phyloP scores from a whole-genome alignment of 352 stramenopile species.

The Pythium sukuiense region DNA sequence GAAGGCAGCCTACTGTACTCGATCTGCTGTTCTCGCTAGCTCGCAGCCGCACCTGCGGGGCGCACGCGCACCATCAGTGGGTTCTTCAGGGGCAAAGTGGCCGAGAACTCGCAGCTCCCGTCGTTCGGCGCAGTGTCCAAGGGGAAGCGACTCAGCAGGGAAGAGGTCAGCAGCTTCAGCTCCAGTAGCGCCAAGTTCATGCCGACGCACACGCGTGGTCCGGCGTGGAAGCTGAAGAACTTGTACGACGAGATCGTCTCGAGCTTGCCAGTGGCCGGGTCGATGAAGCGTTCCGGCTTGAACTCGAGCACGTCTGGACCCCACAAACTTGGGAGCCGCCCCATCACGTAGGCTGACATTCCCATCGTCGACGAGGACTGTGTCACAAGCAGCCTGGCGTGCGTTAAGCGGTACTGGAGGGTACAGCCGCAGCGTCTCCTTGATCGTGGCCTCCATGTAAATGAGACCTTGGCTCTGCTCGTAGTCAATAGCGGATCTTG shows the following conservation, averaged over 20 bases:
- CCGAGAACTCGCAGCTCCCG: slow-evolving; percentile 15
- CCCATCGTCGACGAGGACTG: slow-evolving; percentile 37
- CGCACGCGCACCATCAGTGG: slow-evolving; percentile 11
- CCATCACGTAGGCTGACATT: slow-evolving; percentile 34
- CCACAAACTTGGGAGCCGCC: slow-evolving; percentile 30
- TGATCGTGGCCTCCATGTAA: slow-evolving; percentile 34
- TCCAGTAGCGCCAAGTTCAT: slow-evolving; percentile 47
- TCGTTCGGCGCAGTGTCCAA: slow-evolving; percentile 20
- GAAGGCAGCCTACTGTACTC: no score
- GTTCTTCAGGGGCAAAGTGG: slow-evolving; percentile 9
- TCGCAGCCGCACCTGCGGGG: not conserved
- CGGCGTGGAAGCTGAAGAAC: slow-evolving; percentile 43
- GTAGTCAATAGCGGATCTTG: slow-evolving; percentile 24
- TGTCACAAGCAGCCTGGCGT: slow-evolving; percentile 28
- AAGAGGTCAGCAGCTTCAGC: slow-evolving; percentile 37
- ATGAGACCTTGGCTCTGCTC: slow-evolving; percentile 16
- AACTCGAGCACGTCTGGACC: slow-evolving; percentile 33
- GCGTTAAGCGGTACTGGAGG: slow-evolving; percentile 33
- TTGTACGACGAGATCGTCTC: slow-evolving; percentile 36
- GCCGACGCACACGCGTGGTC: slow-evolving; percentile 43
- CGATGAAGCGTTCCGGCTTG: slow-evolving; percentile 37
- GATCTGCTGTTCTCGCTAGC: no score
- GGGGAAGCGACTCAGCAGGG: slow-evolving; percentile 37
- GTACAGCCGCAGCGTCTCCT: slow-evolving; percentile 40
- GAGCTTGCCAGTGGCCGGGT: slow-evolving; percentile 15